Base-by-base conservation (phyloP, 192 early-diverging fungal genomes). In the Rhizophlyctis rosea region DNA sequence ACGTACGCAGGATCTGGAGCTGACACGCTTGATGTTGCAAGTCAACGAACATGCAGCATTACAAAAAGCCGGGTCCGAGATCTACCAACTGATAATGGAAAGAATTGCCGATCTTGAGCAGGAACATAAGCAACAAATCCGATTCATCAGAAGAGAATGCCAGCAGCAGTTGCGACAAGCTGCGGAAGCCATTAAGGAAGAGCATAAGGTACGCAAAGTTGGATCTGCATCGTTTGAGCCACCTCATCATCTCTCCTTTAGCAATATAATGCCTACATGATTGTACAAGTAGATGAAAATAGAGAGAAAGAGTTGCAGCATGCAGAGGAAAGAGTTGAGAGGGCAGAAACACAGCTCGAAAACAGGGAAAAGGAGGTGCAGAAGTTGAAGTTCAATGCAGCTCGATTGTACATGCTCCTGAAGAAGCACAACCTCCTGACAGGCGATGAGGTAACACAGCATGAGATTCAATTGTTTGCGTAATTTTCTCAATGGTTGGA, bases 21-120 rank as follows among this genome's bases (percentile, higher is more conserved):
- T 62, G 16, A 53, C 60, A n/a, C 27, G 21, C 0, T 51, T 30
- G 1, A 68, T 68, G 67, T 59, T 68, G 9, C 27, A 68, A 61
- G 33, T 33, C 7, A 62, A 61, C 31, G 59, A 68, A 21, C 30
- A 14, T 7, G n/a, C 33, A 13, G 16, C 27, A n/a, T 33, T 62
- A 31, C 32, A 48, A 9, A 5, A 21, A 3, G 23, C 54, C 5
- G 33, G 34, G 16, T 34, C 51, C 23, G 2, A 31, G 25, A 18
- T 44, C 21, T 68, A 62, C 29, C 3, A 24, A 16, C 32, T 0
- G 16, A 49, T 52, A 3, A 61, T 30, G 29, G 9, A n/a, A 25
- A 47, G 30, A 4, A 34, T 68, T 3, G 48, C 47, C 0, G 49
- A 34, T 34, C 50, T 62, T 13, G 67, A 55, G 48, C 16, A 23